phyloP scores from a whole-genome alignment of 2,329 filamentous ascomycete genomes.

The Sporothrix dimorphospora region DNA sequence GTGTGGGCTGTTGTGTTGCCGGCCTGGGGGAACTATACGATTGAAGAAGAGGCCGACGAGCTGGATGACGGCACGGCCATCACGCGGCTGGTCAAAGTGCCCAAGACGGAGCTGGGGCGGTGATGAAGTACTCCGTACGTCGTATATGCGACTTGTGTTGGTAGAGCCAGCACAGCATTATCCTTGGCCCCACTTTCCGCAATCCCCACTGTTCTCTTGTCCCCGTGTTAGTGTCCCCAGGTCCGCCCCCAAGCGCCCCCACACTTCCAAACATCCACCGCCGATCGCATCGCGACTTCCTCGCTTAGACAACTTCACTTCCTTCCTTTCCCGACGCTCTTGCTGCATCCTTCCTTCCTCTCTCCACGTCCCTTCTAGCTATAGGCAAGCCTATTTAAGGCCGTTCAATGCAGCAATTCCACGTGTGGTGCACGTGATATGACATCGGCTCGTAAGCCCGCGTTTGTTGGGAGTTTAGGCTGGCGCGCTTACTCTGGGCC shows the following conservation, averaged over 20 bases:
- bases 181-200: not conserved
- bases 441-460: no score
- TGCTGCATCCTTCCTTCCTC: no score
- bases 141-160: no score
- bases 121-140: no score
- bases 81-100: conserved; percentile 56
- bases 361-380: not conserved
- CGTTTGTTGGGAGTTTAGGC: no score
- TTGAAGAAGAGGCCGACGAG: conserved; percentile 64
- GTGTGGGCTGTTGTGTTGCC: conserved; percentile 67
- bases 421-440: no score
- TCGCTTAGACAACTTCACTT: not conserved
- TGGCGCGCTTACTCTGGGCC: no score
- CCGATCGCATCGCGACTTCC: not conserved
- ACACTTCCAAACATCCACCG: not conserved
- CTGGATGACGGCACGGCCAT: conserved; percentile 69
- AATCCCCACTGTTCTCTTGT: not conserved
- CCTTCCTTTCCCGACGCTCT: not conserved
- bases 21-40: conserved; percentile 57
- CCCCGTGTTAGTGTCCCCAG: no score
- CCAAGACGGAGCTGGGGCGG: conserved; percentile 18
- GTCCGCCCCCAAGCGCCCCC: no score
- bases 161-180: no score
- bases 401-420: no score
- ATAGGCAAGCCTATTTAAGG: not conserved